Evolutionary conservation across 305 asterid genomes (phyloP).

Genomic region (Fraxinus ornus): DNA sequence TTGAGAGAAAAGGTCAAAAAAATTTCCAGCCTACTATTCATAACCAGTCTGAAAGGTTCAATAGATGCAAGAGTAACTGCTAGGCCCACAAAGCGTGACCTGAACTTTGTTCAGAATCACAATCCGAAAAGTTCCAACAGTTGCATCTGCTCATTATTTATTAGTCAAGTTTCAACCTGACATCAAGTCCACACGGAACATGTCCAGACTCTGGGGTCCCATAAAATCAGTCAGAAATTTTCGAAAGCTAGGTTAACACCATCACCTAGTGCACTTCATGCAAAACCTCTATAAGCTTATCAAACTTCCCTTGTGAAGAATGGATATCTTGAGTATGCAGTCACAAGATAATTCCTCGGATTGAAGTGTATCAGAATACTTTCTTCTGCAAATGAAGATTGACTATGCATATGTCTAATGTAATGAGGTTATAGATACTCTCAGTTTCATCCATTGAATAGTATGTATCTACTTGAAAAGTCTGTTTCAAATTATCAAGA

Average conservation of each 20-base stretch:
- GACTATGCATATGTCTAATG: background rate
- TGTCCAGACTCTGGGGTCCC: background rate
- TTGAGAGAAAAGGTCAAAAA: background rate
- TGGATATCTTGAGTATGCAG: background rate
- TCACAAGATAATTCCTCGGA: background rate
- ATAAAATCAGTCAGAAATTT: background rate
- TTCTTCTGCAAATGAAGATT: background rate
- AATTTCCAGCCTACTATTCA: background rate
- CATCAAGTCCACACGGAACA: background rate
- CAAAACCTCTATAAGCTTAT: background rate
- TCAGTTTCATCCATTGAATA: background rate
- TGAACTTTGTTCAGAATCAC: background rate
- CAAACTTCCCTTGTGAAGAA: background rate
- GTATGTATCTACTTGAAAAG: background rate
- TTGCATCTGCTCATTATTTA: background rate
- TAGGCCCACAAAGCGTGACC: background rate
- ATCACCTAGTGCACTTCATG: background rate
- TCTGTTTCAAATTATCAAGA: background rate
- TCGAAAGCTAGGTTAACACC: background rate
- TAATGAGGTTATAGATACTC: background rate
- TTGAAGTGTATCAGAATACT: background rate
- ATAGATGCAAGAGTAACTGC: background rate
- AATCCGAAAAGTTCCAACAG: background rate
- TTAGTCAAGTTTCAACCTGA: background rate
- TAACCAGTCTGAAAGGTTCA: background rate